phyloP scores from a whole-genome alignment of 1,284 basidiomycete genomes.

The Microbotryomycetes sp. region DNA sequence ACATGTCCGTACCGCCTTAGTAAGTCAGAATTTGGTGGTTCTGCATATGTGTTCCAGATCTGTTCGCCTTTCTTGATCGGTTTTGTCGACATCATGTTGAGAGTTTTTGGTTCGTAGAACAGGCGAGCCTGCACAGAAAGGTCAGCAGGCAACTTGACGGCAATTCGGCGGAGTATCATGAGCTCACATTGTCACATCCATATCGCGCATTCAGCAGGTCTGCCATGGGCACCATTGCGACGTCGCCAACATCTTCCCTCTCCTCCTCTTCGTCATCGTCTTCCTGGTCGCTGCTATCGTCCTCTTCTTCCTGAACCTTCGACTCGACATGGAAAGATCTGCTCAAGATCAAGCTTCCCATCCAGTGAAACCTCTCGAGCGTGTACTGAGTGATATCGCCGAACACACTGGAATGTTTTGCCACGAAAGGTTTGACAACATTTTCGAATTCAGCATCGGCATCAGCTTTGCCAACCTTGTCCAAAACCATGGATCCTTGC shows the following conservation, averaged over 20 bases:
- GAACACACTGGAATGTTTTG: conserved; percentile 66
- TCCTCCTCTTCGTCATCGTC: conserved; percentile 50
- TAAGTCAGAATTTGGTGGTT: conserved; percentile 90
- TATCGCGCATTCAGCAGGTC: conserved; percentile 74
- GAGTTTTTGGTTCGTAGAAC: conserved; percentile 64
- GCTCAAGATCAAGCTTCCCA: conserved; percentile 89
- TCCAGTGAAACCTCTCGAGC: conserved; percentile 72
- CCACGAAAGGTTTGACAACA: conserved; percentile 46
- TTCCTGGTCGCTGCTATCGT: conserved; percentile 39
- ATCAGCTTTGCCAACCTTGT: conserved; percentile 78
- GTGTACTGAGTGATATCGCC: conserved; percentile 56
- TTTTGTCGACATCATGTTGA: conserved; percentile 77
- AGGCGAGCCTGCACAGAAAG: conserved; percentile 61
- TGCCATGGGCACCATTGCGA: conserved; percentile 94
- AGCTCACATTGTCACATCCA: conserved; percentile 72
- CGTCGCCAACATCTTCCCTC: conserved; percentile 59
- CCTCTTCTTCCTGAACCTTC: conserved; percentile 41
- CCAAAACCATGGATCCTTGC: conserved; percentile 75
- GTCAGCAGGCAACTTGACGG: conserved; percentile 1
- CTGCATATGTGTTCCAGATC: conserved; percentile 90
- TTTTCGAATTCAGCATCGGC: conserved; percentile 66
- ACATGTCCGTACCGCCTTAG: conserved; percentile 90
- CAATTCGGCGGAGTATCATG: background rate
- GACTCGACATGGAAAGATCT: conserved; percentile 70
- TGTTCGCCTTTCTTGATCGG: conserved; percentile 73